Evolutionary conservation across 2,329 filamentous ascomycete species (phyloP).

Genomic region (Arthroderma sp.): DNA sequence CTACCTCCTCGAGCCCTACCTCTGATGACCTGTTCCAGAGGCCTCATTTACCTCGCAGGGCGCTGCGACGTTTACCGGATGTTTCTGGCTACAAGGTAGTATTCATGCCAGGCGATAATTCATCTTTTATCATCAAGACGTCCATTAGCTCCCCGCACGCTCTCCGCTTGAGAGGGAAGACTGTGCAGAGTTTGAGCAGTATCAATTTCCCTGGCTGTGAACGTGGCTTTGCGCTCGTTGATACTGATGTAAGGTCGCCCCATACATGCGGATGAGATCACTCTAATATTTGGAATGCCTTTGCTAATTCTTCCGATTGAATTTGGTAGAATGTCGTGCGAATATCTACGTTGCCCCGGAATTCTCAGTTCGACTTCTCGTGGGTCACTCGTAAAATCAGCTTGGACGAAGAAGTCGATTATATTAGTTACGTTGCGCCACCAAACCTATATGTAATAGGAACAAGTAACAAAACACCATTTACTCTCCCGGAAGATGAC

Average conservation of each 20-base stretch:
- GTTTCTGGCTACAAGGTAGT: slow-evolving; percentile 69
- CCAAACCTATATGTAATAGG: slow-evolving; percentile 65
- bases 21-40: slow-evolving; percentile 59
- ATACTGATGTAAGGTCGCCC: slow-evolving; percentile 37
- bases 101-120: slow-evolving; percentile 67
- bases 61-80: slow-evolving; percentile 35
- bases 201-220: slow-evolving; percentile 70
- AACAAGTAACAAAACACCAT: slow-evolving; percentile 54
- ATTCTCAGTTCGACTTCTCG: slow-evolving; percentile 60
- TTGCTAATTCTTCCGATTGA: background rate
- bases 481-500: slow-evolving; percentile 75
- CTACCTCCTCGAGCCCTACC: slow-evolving; percentile 37
- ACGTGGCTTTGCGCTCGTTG: slow-evolving; percentile 70
- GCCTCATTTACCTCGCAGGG: slow-evolving; percentile 49
- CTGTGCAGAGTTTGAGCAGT: slow-evolving; percentile 57
- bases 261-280: too few relatives aligned
- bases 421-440: slow-evolving; percentile 62
- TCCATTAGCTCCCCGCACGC: slow-evolving; percentile 64
- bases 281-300: too few relatives aligned
- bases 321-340: slow-evolving; percentile 49
- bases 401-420: slow-evolving; percentile 56
- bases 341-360: slow-evolving; percentile 56
- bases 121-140: slow-evolving; percentile 71
- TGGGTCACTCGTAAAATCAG: slow-evolving; percentile 61
- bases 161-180: slow-evolving; percentile 55